phyloP scores from a whole-genome alignment of 352 stramenopile genomes.

The Phytophthora citrophthora region DNA sequence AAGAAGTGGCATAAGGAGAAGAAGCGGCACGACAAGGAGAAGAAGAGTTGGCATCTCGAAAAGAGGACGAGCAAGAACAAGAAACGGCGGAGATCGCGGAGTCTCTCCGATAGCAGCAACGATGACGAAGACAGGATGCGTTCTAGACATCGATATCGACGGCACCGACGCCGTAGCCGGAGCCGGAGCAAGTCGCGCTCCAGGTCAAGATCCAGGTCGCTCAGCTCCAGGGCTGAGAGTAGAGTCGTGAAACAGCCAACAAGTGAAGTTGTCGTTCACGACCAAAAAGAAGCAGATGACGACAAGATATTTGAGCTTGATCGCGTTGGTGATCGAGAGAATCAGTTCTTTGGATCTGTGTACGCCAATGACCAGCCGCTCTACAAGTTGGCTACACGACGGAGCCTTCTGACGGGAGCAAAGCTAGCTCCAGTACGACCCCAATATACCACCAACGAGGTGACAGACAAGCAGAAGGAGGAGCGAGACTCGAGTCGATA shows the following conservation, averaged over 20 bases:
- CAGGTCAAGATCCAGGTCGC: constrained; percentile 12
- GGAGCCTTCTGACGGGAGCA: constrained; percentile 49
- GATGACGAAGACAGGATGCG: background rate
- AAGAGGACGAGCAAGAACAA: constrained; percentile 48
- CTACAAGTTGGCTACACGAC: constrained; percentile 62
- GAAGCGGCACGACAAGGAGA: constrained; percentile 13
- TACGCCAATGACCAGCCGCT: constrained; percentile 71
- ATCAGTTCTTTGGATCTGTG: constrained; percentile 68
- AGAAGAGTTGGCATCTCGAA: constrained; percentile 23
- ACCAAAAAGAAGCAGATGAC: background rate
- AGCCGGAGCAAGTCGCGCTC: constrained; percentile 13
- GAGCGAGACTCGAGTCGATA: constrained; percentile 43
- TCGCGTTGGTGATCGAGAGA: constrained; percentile 66
- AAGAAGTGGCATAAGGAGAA: constrained; percentile 34
- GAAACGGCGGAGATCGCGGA: constrained; percentile 27
- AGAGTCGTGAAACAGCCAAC: constrained; percentile 14
- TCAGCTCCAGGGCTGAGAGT: constrained; percentile 8
- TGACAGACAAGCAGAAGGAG: background rate
- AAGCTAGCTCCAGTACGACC: constrained; percentile 34
- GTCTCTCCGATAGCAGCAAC: constrained; percentile 21
- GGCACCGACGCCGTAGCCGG: constrained; percentile 3
- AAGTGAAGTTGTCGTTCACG: constrained; percentile 12
- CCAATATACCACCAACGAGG: constrained; percentile 15
- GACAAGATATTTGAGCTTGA: constrained; percentile 76
- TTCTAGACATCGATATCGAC: constrained; percentile 13